phyloP scores from a whole-genome alignment of 2,329 filamentous ascomycete genomes.

The Aspergillus sp. region DNA sequence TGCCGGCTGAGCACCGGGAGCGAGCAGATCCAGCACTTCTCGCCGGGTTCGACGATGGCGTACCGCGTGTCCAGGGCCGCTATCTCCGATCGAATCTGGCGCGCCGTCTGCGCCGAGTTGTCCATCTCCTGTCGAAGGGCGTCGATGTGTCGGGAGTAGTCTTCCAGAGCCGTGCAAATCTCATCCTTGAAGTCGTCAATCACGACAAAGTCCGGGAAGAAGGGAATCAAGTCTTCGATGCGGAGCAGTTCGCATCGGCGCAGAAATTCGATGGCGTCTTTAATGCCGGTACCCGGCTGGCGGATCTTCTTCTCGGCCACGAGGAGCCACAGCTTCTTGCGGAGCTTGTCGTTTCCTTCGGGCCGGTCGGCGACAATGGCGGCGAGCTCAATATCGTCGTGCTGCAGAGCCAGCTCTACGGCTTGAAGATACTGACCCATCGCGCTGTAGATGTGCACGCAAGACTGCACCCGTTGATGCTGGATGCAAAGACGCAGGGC shows the following conservation, averaged over 20 bases:
- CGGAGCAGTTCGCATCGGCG: constrained; percentile 86
- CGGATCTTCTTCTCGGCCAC: constrained; percentile 93
- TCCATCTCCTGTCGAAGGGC: constrained; percentile 91
- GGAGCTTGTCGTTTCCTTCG: constrained; percentile 72
- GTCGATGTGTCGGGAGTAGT: constrained; percentile 90
- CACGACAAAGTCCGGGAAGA: constrained; percentile 97
- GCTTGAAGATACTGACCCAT: constrained; percentile 95
- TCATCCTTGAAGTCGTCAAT: constrained; percentile 99
- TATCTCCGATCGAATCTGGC: constrained; percentile 89
- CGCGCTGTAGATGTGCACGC: constrained; percentile 93
- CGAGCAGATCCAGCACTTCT: constrained; percentile 86
- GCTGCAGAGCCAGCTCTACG: constrained; percentile 86
- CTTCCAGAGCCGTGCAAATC: constrained; percentile 89
- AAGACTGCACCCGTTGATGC: constrained; percentile 86
- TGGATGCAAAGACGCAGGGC: constrained; percentile 93
- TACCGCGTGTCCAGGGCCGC: constrained; percentile 82
- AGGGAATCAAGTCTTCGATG: constrained; percentile 95
- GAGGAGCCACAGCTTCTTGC: constrained; percentile 93
- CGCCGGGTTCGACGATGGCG: constrained; percentile 93
- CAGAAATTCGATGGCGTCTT: constrained; percentile 87
- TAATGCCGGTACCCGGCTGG: constrained; percentile 77
- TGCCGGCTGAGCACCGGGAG: constrained; percentile 83
- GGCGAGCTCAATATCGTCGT: constrained; percentile 86
- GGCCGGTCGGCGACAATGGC: constrained; percentile 82
- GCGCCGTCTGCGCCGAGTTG: constrained; percentile 81